Percentiles rank a stretch among this genome's conserved stretches.
Evolutionary conservation across 768 basidiomycete species (phyloP).

Genomic region (Thelephora aurantiotincta): DNA sequence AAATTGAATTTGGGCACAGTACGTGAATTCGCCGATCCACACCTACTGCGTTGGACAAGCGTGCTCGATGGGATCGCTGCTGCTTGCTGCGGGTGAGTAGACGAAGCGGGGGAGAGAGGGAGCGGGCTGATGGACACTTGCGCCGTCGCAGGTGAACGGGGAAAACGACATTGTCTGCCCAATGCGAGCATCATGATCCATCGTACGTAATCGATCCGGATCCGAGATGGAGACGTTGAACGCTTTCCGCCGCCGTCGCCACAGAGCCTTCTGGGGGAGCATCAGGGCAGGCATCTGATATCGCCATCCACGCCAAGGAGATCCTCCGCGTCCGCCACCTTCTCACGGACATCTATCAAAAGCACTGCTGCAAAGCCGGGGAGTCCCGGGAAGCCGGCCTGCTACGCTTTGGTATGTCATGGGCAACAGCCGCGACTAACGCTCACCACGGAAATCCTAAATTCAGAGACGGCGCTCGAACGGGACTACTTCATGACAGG

Average conservation of each 20-base stretch:
- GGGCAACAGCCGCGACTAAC: not conserved
- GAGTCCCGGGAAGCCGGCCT: constrained; percentile 54
- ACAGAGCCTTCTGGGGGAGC: constrained; percentile 94
- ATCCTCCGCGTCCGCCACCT: constrained; percentile 79
- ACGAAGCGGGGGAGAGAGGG: no score
- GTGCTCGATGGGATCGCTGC: constrained; percentile 89
- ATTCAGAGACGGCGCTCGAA: constrained; percentile 73
- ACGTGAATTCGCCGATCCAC: constrained; percentile 88
- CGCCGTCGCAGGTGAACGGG: constrained; percentile 45
- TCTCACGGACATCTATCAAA: constrained; percentile 80
- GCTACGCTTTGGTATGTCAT: constrained; percentile 61
- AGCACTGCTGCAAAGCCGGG: constrained; percentile 58
- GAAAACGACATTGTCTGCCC: constrained; percentile 84
- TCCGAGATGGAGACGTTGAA: not conserved
- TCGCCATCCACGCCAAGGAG: constrained; percentile 95
- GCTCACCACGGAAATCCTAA: constrained; percentile 1
- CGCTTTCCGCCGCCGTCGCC: constrained; percentile 5
- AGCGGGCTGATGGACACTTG: not conserved
- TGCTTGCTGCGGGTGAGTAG: constrained; percentile 63
- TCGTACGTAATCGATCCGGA: constrained; percentile 37
- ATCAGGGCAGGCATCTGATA: constrained; percentile 90
- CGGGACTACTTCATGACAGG: constrained; percentile 95
- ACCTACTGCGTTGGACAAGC: constrained; percentile 95
- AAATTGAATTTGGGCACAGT: constrained; percentile 21
- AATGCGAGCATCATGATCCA: constrained; percentile 98